These are phyloP conservation scores for Naegleria lovaniensis DNA, from an alignment of 208 protist genomes.

Conservation along the genomic window DNA sequence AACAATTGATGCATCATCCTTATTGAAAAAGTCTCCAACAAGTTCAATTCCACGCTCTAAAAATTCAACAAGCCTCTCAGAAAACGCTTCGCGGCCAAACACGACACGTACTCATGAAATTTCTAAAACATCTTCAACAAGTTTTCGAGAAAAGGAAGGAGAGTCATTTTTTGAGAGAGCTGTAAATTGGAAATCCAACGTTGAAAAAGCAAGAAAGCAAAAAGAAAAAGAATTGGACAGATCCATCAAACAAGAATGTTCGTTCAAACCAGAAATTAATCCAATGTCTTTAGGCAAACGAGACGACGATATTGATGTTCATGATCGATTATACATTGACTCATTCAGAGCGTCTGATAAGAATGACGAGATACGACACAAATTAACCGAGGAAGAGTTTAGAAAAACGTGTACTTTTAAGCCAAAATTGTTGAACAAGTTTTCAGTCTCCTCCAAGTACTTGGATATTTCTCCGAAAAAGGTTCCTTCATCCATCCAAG, in stretches of 20 bases:
- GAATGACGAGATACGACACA: background rate
- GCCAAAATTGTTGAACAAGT: background rate
- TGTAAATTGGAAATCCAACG: background rate
- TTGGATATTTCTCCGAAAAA: background rate
- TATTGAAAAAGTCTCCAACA: background rate
- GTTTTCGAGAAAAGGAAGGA: background rate
- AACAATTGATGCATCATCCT: no score
- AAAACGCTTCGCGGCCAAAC: no score
- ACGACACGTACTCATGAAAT: no score
- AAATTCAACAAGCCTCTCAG: no score
- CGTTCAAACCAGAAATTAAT: background rate
- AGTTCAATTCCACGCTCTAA: background rate
- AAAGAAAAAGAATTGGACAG: background rate
- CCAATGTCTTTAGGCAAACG: background rate
- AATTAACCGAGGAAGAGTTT: background rate
- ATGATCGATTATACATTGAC: background rate
- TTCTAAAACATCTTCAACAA: background rate
- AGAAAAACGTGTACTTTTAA: slow-evolving; percentile 8
- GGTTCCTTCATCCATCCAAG: background rate
- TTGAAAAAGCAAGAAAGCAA: background rate
- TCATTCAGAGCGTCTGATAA: background rate
- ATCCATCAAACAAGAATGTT: background rate
- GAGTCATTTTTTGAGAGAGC: background rate
- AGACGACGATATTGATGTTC: background rate
- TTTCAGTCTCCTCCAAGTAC: background rate